Evolutionary conservation across 352 stramenopile genomes (phyloP), one percentile per base, ranked within the genome.

Genomic region (Globisporangium okanoganense): DNA sequence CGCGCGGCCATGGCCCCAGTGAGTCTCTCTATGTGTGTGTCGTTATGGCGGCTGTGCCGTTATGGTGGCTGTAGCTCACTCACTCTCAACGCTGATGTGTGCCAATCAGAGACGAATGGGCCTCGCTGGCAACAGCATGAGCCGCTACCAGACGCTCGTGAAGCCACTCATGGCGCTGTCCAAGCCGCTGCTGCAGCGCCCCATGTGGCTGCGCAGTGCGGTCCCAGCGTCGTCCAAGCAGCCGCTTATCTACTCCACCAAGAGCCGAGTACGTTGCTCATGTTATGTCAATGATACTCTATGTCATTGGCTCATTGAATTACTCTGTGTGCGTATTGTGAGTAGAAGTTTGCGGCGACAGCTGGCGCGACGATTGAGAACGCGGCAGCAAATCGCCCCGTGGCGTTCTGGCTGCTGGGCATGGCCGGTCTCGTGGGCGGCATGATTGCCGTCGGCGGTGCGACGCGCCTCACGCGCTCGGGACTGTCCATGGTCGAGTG

Each of bases 401-500:
- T 98, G 2, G 96, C 82, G 13, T 97, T 92, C 70, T 99, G 97
- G 97, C 87, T 99, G 31, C 88, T 99, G 25, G 90, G 90, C 36
- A 97, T 92, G n/a, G 96, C 91, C 6, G 90, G 78, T 2, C 72
- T 98, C 33, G 97, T 99, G 0, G 90, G 96, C 20, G 90, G 90
- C 25, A 99, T 99, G 96, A 97, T 99, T 45, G 95, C 96, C 10
- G 85, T 99, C 10, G 97, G 97, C 20, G 97, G 97, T 51, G 85
- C 98, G 5, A 99, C 97, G 8, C 90, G 97, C 20, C 78, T 99
- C 25, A 99, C 97, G 18, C 90, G 97, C 54, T 99, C 93, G 14
- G 97, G 97, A 6, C 76, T 99, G 22, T 98, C 88, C 47, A 99
- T 99, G 94, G 95, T 98, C 59, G 79, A 97, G 36, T 99, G 97